These are phyloP conservation scores for Hyphopichia wangnamkhiaoensis DNA, from an alignment of 1,139 yeast genomes.

Conservation along the genomic window DNA sequence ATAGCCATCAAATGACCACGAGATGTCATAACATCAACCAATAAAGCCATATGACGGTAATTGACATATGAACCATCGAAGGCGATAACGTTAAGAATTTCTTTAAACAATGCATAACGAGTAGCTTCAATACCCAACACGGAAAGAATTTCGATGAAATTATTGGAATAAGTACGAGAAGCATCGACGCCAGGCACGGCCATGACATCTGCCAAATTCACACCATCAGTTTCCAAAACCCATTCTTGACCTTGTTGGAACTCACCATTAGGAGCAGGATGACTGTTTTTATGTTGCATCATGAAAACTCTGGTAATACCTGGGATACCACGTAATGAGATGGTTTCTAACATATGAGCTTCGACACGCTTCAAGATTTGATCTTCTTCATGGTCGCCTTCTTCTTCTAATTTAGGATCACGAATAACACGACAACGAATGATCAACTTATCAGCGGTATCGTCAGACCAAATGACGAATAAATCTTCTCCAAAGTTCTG, in stretches of 20 bases:
- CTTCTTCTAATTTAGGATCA: slow-evolving; percentile 94
- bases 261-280: slow-evolving; percentile 83
- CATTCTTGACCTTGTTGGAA: slow-evolving; percentile 89
- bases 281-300: slow-evolving; percentile 88
- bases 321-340: slow-evolving; percentile 93
- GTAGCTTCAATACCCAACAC: slow-evolving; percentile 99
- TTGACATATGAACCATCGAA: slow-evolving; percentile 99
- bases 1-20: slow-evolving; percentile 99
- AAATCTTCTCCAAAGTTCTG: slow-evolving; percentile 92
- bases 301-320: slow-evolving; percentile 89
- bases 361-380: slow-evolving; percentile 94
- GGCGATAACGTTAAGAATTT: slow-evolving; percentile 94
- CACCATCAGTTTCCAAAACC: slow-evolving; percentile 99
- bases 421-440: slow-evolving; percentile 98
- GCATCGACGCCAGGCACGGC: slow-evolving; percentile 94
- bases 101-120: slow-evolving; percentile 88
- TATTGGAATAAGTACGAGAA: slow-evolving; percentile 86
- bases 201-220: slow-evolving; percentile 92
- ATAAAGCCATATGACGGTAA: slow-evolving; percentile 95
- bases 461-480: slow-evolving; percentile 99
- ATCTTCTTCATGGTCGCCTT: slow-evolving; percentile 95
- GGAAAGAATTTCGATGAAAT: slow-evolving; percentile 91
- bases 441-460: slow-evolving; percentile 93
- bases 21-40: slow-evolving; percentile 98
- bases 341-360: slow-evolving; percentile 93